phyloP scores from a whole-genome alignment of 441 rosid genomes.

The Euphorbia neoarborescens region DNA sequence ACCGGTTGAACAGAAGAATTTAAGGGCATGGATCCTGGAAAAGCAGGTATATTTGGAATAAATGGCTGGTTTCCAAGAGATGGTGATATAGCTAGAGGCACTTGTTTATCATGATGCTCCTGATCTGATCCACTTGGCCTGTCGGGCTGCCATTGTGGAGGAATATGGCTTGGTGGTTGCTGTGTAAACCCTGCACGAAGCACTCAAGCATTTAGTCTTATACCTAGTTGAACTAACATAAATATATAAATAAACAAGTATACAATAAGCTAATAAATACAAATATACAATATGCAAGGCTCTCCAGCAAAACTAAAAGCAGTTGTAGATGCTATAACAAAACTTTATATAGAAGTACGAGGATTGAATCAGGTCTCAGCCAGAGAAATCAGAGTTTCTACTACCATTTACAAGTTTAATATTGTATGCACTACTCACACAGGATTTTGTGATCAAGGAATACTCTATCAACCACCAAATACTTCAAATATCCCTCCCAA shows the following conservation, averaged over 20 bases:
- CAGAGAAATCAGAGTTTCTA: background rate
- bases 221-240: background rate
- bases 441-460: background rate
- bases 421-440: background rate
- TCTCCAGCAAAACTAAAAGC: background rate
- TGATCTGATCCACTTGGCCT: constrained; percentile 38
- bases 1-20: constrained; percentile 45
- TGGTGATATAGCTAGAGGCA: constrained; percentile 28
- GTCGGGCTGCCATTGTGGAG: constrained; percentile 51
- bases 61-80: constrained; percentile 49
- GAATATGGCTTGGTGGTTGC: constrained; percentile 32
- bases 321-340: background rate
- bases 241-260: background rate
- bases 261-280: no score
- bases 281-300: background rate
- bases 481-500: background rate
- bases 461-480: background rate
- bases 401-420: background rate
- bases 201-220: background rate
- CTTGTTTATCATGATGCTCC: constrained; percentile 47
- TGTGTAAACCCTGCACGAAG: constrained; percentile 46
- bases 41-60: constrained; percentile 47
- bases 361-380: background rate
- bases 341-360: background rate
- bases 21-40: constrained; percentile 57